Base-by-base conservation (phyloP, 768 basidiomycete genomes). In the Tricholoma flavovirens region DNA sequence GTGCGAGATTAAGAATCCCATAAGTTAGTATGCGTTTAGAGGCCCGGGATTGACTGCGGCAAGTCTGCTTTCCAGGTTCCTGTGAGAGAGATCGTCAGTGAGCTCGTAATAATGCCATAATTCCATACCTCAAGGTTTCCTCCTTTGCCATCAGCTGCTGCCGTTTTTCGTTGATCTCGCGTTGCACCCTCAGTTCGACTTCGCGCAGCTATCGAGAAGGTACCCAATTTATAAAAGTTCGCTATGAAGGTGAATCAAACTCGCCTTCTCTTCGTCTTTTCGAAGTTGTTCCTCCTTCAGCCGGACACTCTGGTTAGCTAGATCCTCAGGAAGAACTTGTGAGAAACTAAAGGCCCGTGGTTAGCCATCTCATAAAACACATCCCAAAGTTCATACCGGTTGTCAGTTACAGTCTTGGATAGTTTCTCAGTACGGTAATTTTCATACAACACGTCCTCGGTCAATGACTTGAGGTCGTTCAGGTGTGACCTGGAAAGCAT, bases 241-340 rank as follows among this genome's bases (percentile, higher is more conserved):
- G 45, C 14, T 3, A 5, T 4, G 30, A 5, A 30, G 15, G 12
- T 15, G 14, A 29, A 10, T 14, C 11, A 29, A 40, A 54, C 65
- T 40, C 21, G 83, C 83, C 77, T 90, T 91, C 76, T 93, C 90
- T 67, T 91, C 89, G 68, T 93, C 93, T 60, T 86, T 77, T 56
- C 90, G 83, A 40, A 95, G 83, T 67, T 93, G 90, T 66, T 95
- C 91, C 70, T 94, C 92, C 76, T 93, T 93, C 75, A 93, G 79
- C 55, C 88, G 80, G 36, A 92, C 89, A 59, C 84, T 85, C 71
- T 95, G 92, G 58, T 81, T 88, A 11, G 88, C 91, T 51, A 95
- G 77, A 62, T 93, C 91, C 63, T 91, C 89, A n/a, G 93, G 89
- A 10, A 86, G 76, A 56, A 93, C 84, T 42, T 85, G 84, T 1